Conservation (phyloP, 1,284 basidiomycete genomes). For the Phaffia rhodozyma region DNA sequence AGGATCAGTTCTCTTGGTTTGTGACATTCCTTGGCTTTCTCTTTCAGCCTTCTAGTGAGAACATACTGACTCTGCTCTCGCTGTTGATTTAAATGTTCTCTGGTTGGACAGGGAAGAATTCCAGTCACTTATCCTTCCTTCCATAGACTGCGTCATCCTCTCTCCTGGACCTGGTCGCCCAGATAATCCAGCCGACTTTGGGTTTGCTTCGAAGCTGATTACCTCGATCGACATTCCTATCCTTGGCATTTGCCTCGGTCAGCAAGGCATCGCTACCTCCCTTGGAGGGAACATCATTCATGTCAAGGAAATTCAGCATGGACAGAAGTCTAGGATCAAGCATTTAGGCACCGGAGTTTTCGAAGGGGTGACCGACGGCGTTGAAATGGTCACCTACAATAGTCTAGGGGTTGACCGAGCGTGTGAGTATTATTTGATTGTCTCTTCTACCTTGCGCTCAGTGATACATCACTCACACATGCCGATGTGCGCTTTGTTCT, state of each 20-base stretch:
- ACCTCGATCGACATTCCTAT: constrained; percentile 26
- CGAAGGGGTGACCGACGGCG: constrained; percentile 36
- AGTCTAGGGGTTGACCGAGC: constrained; percentile 39
- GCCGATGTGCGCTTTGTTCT: constrained; percentile 3
- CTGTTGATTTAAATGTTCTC: neutral
- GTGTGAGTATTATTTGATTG: constrained; percentile 22
- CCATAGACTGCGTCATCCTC: constrained; percentile 36
- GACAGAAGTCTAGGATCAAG: constrained; percentile 57
- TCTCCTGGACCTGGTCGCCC: constrained; percentile 37
- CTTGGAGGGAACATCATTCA: constrained; percentile 49
- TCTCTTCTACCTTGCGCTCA: neutral
- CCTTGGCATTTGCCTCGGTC: constrained; percentile 65
- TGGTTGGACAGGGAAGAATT: constrained; percentile 28
- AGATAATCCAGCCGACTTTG: constrained; percentile 33
- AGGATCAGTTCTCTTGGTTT: constrained; percentile 34
- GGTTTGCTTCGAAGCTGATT: constrained; percentile 32
- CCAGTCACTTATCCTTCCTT: constrained; percentile 27
- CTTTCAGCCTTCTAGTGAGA: neutral
- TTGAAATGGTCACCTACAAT: constrained; percentile 71
- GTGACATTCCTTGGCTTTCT: constrained; percentile 2
- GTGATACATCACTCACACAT: neutral
- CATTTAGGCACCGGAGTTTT: constrained; percentile 53
- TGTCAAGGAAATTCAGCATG: constrained; percentile 46
- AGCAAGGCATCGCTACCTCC: constrained; percentile 75
- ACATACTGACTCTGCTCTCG: neutral